Conservation (phyloP, 768 basidiomycete genomes). For the Collybia mongolica region DNA sequence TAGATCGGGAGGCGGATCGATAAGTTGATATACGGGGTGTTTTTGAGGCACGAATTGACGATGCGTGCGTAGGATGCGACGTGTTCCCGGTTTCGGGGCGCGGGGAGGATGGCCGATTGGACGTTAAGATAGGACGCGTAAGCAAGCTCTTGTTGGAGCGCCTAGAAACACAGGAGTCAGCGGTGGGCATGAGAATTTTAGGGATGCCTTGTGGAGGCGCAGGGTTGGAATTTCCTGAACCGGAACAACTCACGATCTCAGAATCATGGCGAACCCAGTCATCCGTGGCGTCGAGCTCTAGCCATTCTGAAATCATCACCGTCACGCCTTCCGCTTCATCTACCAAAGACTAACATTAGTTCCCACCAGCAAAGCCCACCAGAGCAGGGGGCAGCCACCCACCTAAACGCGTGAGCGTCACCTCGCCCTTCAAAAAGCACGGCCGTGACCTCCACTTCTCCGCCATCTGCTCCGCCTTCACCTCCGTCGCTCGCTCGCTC, state of each 20-base stretch:
- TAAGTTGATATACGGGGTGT: conserved; percentile 70
- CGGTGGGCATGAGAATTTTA: background rate
- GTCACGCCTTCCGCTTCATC: conserved; percentile 76
- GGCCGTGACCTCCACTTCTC: conserved; percentile 89
- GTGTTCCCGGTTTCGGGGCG: conserved; percentile 79
- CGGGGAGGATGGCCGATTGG: conserved; percentile 81
- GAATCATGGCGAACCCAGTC: conserved; percentile 96
- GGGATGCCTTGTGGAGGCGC: too few relatives aligned
- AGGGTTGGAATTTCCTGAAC: background rate
- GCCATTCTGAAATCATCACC: conserved; percentile 87
- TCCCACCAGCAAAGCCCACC: background rate
- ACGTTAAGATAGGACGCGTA: conserved; percentile 93
- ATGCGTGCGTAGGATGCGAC: conserved; percentile 93
- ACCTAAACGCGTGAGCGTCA: conserved; percentile 90
- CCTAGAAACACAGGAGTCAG: conserved; percentile 42
- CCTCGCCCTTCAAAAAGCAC: conserved; percentile 77
- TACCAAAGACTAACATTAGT: conserved; percentile 21
- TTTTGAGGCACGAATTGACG: conserved; percentile 74
- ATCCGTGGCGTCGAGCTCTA: conserved; percentile 90
- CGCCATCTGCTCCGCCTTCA: conserved; percentile 57
- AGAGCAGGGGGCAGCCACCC: conserved; percentile 28
- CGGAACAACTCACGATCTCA: conserved; percentile 73
- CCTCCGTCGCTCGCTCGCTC: conserved; percentile 34
- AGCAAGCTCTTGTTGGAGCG: conserved; percentile 87
- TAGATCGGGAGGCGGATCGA: conserved; percentile 84